Conservation (phyloP, 2,329 filamentous ascomycete genomes). For the Trichoderma sp. region DNA sequence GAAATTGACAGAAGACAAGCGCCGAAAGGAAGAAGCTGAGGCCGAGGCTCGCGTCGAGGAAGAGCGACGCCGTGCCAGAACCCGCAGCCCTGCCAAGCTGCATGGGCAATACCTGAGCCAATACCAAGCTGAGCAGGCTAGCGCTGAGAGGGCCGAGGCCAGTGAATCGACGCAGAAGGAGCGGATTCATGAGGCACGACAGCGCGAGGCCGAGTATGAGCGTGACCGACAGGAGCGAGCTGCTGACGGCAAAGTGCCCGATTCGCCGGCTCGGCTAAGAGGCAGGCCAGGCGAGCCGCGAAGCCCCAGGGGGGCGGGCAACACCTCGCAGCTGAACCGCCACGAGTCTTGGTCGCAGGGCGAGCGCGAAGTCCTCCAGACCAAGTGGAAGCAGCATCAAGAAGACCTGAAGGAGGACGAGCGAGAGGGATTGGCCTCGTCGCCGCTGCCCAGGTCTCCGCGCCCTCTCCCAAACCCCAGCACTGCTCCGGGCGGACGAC, state of each 20-base stretch:
- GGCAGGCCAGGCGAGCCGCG: slow-evolving; percentile 23
- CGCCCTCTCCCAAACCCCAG: slow-evolving; percentile 45
- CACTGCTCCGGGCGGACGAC: slow-evolving; percentile 42
- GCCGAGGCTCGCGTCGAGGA: slow-evolving; percentile 64
- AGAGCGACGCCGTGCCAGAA: slow-evolving; percentile 61
- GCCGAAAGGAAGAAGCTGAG: slow-evolving; percentile 69
- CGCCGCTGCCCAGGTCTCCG: slow-evolving; percentile 30
- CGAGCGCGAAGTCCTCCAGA: slow-evolving; percentile 61
- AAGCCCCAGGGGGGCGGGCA: not conserved
- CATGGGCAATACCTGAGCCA: slow-evolving; percentile 84
- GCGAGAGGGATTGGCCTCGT: slow-evolving; percentile 24
- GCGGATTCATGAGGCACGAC: slow-evolving; percentile 68
- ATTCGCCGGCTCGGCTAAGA: slow-evolving; percentile 19
- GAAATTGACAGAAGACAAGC: slow-evolving; percentile 71
- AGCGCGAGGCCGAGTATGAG: slow-evolving; percentile 63
- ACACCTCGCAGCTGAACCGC: slow-evolving; percentile 38
- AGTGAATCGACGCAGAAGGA: slow-evolving; percentile 52
- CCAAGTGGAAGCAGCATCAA: slow-evolving; percentile 47
- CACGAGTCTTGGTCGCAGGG: slow-evolving; percentile 62
- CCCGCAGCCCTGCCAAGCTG: slow-evolving; percentile 64
- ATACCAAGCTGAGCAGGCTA: slow-evolving; percentile 67
- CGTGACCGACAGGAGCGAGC: slow-evolving; percentile 52
- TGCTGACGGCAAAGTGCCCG: slow-evolving; percentile 36
- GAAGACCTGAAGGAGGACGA: slow-evolving; percentile 32
- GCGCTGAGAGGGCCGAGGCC: slow-evolving; percentile 33